These are phyloP conservation scores for Inonotus hispidus DNA, from an alignment of 1,284 basidiomycete species.

Conservation along the genomic window DNA sequence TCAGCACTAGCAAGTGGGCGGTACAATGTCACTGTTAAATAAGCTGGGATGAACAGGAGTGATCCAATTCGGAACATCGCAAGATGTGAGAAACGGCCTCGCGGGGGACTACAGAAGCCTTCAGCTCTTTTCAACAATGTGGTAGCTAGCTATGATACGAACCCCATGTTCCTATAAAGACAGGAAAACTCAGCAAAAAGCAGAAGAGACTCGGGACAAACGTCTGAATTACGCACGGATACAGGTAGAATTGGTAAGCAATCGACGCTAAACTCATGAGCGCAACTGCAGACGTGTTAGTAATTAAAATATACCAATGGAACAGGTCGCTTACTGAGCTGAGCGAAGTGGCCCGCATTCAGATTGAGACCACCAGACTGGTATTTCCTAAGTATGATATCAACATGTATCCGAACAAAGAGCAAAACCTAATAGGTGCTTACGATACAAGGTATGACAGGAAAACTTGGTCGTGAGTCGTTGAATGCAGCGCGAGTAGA, in stretches of 20 bases:
- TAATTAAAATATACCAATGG: slow-evolving; percentile 12
- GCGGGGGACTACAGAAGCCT: slow-evolving; percentile 42
- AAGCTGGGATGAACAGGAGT: slow-evolving; percentile 71
- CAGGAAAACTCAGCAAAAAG: slow-evolving; percentile 22
- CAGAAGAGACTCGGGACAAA: slow-evolving; percentile 20
- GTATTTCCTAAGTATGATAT: slow-evolving; percentile 47
- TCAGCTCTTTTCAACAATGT: background rate
- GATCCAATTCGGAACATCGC: slow-evolving; percentile 82
- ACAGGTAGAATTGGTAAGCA: slow-evolving; percentile 79
- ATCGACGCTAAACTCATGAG: slow-evolving; percentile 79
- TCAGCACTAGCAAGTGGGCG: slow-evolving; percentile 56
- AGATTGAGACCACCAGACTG: slow-evolving; percentile 67
- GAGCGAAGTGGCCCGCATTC: slow-evolving; percentile 77
- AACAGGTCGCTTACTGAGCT: slow-evolving; percentile 51
- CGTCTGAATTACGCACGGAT: slow-evolving; percentile 56
- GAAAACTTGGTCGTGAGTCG: slow-evolving; percentile 83
- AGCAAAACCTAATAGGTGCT: slow-evolving; percentile 28
- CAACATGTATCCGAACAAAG: background rate
- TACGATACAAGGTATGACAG: slow-evolving; percentile 79
- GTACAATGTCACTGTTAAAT: slow-evolving; percentile 67
- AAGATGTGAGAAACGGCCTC: slow-evolving; percentile 78
- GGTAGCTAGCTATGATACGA: slow-evolving; percentile 24
- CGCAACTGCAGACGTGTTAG: slow-evolving; percentile 46
- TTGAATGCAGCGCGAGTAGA: slow-evolving; percentile 69
- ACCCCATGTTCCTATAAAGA: slow-evolving; percentile 47